Conservation (phyloP, 805 yeast genomes). For the Ogataea minuta region DNA sequence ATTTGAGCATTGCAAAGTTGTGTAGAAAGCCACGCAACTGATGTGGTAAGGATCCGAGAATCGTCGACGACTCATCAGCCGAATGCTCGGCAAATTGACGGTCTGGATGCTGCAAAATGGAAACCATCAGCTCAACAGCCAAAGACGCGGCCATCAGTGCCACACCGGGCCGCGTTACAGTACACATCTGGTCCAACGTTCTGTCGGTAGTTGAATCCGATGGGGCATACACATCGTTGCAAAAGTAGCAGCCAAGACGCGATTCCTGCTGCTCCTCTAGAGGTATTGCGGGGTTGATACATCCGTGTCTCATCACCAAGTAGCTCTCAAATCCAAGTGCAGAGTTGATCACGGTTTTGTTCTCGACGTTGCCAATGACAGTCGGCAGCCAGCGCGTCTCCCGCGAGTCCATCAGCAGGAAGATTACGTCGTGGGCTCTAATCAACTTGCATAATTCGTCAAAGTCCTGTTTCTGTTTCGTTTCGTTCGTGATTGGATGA, state of each 20-base stretch:
- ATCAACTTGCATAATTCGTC: slow-evolving; percentile 52
- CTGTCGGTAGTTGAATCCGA: slow-evolving; percentile 81
- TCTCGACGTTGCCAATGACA: slow-evolving; percentile 61
- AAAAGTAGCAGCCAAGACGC: slow-evolving; percentile 87
- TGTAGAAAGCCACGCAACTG: slow-evolving; percentile 86
- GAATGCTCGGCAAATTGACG: slow-evolving; percentile 41
- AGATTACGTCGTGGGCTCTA: slow-evolving; percentile 70
- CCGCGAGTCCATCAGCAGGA: slow-evolving; percentile 86
- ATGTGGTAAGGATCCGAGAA: slow-evolving; percentile 78
- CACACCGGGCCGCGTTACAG: slow-evolving; percentile 96
- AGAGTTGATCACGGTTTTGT: slow-evolving; percentile 81
- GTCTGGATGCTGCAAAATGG: slow-evolving; percentile 65
- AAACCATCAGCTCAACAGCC: slow-evolving; percentile 80
- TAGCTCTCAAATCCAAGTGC: slow-evolving; percentile 95
- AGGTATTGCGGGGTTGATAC: slow-evolving; percentile 26
- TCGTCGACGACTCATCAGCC: slow-evolving; percentile 29
- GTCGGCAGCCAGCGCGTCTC: slow-evolving; percentile 99
- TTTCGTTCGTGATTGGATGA: slow-evolving; percentile 68
- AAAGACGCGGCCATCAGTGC: slow-evolving; percentile 84
- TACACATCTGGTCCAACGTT: slow-evolving; percentile 96
- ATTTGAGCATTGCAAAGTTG: slow-evolving; percentile 58
- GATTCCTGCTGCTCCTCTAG: slow-evolving; percentile 29
- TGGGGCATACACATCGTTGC: slow-evolving; percentile 96
- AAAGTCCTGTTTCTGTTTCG: slow-evolving; percentile 48
- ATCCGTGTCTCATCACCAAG: slow-evolving; percentile 92